phyloP scores from a whole-genome alignment of 208 protist species.

The Trypanosoma melophagium region DNA sequence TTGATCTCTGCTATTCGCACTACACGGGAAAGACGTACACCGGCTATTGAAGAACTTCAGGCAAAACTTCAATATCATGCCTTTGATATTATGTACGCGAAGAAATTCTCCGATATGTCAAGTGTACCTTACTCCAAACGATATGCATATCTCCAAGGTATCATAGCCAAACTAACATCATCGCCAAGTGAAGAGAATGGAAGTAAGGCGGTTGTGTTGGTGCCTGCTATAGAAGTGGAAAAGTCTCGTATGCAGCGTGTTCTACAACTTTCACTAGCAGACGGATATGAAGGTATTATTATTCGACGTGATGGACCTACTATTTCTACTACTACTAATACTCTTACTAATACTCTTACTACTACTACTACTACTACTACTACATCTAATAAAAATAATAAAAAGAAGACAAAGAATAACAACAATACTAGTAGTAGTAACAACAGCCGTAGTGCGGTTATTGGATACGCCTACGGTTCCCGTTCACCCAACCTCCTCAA shows the following conservation, averaged over 20 bases:
- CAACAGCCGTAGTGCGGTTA: conserved; percentile 13
- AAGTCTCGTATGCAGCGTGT: conserved; percentile 36
- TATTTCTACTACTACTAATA: neutral
- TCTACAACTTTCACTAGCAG: conserved; percentile 44
- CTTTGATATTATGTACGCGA: conserved; percentile 83
- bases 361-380: no score
- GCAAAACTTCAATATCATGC: conserved; percentile 76
- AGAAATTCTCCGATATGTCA: conserved; percentile 33
- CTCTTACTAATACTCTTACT: neutral
- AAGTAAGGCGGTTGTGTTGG: conserved; percentile 37
- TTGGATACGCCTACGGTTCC: conserved; percentile 78
- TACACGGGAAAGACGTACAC: conserved; percentile 50
- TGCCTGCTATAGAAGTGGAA: conserved; percentile 46
- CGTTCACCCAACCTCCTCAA: conserved; percentile 83
- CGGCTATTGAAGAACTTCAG: conserved; percentile 60
- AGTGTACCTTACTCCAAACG: conserved; percentile 42
- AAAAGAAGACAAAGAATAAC: conserved; percentile 5
- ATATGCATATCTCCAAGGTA: conserved; percentile 39
- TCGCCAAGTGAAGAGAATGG: conserved; percentile 24
- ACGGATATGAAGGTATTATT: conserved; percentile 88
- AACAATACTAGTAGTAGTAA: neutral
- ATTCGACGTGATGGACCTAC: conserved; percentile 51
- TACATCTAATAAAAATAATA: neutral
- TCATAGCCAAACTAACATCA: conserved; percentile 26
- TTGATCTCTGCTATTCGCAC: conserved; percentile 81